phyloP scores from a whole-genome alignment of 2,329 filamentous ascomycete species.

The Botrytis medusae region DNA sequence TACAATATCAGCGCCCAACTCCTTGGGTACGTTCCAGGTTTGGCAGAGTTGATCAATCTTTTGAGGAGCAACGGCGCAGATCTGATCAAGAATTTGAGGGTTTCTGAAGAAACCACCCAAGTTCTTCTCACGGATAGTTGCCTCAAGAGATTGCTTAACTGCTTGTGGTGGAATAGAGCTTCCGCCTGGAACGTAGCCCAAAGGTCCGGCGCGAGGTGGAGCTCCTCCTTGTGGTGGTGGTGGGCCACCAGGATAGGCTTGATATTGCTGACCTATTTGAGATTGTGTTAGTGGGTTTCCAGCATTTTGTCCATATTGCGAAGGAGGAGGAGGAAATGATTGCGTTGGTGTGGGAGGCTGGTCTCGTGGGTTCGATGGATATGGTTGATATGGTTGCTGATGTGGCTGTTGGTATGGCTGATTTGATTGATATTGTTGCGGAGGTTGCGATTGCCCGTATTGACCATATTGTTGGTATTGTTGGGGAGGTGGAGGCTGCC shows the following conservation, averaged over 20 bases:
- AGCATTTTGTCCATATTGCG: constrained; percentile 11
- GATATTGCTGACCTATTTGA: constrained; percentile 24
- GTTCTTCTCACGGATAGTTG: constrained; percentile 27
- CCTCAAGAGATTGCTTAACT: constrained; percentile 25
- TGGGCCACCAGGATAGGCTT: constrained; percentile 9
- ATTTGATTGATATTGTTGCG: constrained; percentile 3
- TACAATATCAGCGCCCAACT: constrained; percentile 40
- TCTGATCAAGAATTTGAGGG: constrained; percentile 24
- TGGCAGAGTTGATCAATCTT: constrained; percentile 35
- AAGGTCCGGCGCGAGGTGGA: constrained; percentile 22
- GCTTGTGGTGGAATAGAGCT: constrained; percentile 15
- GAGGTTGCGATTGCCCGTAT: constrained; percentile 1
- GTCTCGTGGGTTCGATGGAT: neutral
- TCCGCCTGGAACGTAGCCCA: constrained; percentile 15
- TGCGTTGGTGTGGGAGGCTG: neutral
- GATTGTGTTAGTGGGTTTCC: constrained; percentile 15
- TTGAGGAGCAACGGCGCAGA: constrained; percentile 20
- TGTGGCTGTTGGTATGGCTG: neutral
- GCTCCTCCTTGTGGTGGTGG: constrained; percentile 22
- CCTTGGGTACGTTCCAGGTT: constrained; percentile 37
- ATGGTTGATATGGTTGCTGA: neutral
- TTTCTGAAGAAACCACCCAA: constrained; percentile 20
- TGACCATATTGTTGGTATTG: constrained; percentile 12
- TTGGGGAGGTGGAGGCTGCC: constrained; percentile 6
- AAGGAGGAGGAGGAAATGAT: neutral